Conservation (phyloP, 2,329 filamentous ascomycete species). For the Fusarium miscanthi region DNA sequence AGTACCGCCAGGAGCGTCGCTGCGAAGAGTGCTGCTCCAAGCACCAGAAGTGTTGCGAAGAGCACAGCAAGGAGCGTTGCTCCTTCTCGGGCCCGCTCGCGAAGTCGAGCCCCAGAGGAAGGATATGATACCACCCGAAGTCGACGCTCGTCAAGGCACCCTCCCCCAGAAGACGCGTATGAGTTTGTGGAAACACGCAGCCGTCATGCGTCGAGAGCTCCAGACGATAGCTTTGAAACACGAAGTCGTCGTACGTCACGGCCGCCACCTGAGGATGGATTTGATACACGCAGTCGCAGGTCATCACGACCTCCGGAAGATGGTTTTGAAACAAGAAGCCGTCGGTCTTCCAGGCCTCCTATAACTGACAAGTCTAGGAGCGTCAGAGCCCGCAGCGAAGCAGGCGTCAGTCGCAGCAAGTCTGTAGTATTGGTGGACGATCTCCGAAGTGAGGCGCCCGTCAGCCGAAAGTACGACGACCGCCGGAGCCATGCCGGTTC, state of each 20-base stretch:
- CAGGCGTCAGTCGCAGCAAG: slow-evolving; percentile 28
- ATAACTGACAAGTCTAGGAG: slow-evolving; percentile 43
- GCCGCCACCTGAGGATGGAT: slow-evolving; percentile 38
- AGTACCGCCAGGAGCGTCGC: slow-evolving; percentile 30
- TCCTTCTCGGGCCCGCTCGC: slow-evolving; percentile 37
- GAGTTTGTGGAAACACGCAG: slow-evolving; percentile 38
- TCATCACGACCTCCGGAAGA: slow-evolving; percentile 51
- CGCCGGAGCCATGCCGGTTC: slow-evolving; percentile 55
- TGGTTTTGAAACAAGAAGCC: slow-evolving; percentile 53
- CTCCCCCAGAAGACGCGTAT: slow-evolving; percentile 30
- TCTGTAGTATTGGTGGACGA: slow-evolving; percentile 55
- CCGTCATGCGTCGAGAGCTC: slow-evolving; percentile 31
- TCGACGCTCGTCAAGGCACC: slow-evolving; percentile 54
- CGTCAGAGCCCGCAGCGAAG: slow-evolving; percentile 56
- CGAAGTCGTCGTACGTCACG: slow-evolving; percentile 33
- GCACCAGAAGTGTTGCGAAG: slow-evolving; percentile 34
- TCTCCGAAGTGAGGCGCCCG: slow-evolving; percentile 53
- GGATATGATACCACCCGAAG: slow-evolving; percentile 53
- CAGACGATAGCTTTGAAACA: slow-evolving; percentile 31
- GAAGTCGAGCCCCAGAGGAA: slow-evolving; percentile 46
- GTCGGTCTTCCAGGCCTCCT: slow-evolving; percentile 53
- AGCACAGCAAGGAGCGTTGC: slow-evolving; percentile 40
- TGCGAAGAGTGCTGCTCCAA: slow-evolving; percentile 33
- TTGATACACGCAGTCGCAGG: slow-evolving; percentile 56
- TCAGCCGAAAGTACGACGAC: slow-evolving; percentile 50